phyloP scores from a whole-genome alignment of 1,284 basidiomycete species.

The Dichomitus squalens region DNA sequence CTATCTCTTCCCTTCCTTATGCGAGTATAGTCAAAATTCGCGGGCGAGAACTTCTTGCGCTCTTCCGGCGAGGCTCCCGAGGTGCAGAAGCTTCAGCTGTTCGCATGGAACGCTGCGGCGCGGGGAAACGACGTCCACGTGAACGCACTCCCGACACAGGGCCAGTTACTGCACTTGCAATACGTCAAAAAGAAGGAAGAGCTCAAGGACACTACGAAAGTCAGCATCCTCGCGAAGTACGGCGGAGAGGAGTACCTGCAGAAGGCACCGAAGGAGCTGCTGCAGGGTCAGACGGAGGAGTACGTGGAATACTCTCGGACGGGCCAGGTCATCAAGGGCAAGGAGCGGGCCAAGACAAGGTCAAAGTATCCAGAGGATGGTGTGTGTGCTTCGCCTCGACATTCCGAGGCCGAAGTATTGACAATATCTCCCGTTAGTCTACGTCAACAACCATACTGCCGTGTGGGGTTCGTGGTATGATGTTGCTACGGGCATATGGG shows the following conservation, averaged over 20 bases:
- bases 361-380: constrained; percentile 97
- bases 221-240: constrained; percentile 87
- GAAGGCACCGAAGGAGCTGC: constrained; percentile 84
- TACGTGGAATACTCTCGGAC: constrained; percentile 97
- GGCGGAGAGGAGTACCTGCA: constrained; percentile 95
- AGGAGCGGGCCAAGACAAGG: constrained; percentile 79
- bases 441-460: constrained; percentile 89
- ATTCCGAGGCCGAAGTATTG: background rate
- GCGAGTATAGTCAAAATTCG: constrained; percentile 74
- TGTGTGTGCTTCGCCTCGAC: constrained; percentile 41
- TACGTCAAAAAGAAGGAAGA: constrained; percentile 93
- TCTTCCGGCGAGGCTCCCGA: constrained; percentile 90
- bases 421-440: constrained; percentile 51
- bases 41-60: constrained; percentile 95
- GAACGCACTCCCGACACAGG: constrained; percentile 96
- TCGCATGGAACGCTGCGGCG: constrained; percentile 95
- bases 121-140: constrained; percentile 95
- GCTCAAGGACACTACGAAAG: constrained; percentile 85
- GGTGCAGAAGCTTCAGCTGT: constrained; percentile 91
- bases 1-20: constrained; percentile 10
- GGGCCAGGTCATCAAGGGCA: constrained; percentile 92
- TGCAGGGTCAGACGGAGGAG: constrained; percentile 93
- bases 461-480: constrained; percentile 99
- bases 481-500: constrained; percentile 75
- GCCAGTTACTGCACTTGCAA: constrained; percentile 89